Conservation (phyloP, 1,284 basidiomycete genomes). For the Erythrobasidium hasegawianum region DNA sequence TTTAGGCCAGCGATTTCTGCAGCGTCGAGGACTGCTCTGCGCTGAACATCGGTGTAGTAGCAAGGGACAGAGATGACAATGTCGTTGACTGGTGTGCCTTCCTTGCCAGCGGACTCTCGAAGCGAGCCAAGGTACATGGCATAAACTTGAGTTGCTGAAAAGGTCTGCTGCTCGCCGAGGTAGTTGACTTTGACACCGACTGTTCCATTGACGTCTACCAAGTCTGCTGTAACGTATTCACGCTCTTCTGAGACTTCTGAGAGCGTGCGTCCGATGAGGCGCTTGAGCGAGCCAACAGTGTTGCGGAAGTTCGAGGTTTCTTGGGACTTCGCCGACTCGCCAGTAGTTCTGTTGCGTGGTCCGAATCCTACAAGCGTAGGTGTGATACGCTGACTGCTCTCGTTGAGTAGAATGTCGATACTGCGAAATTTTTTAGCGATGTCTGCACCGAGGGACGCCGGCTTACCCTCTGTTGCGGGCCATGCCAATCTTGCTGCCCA, state of each 20-base stretch:
- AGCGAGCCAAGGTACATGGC: conserved; percentile 83
- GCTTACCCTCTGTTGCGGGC: conserved; percentile 44
- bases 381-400: conserved; percentile 88
- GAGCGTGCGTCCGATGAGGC: conserved; percentile 54
- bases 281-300: conserved; percentile 84
- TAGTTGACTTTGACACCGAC: conserved; percentile 83
- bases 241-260: conserved; percentile 58
- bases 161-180: conserved; percentile 69
- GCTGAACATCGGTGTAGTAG: conserved; percentile 89
- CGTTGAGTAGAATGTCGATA: conserved; percentile 59
- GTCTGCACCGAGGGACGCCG: background rate
- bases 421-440: conserved; percentile 3
- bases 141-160: conserved; percentile 80
- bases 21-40: conserved; percentile 80
- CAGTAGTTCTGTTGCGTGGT: conserved; percentile 77
- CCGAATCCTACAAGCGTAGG: conserved; percentile 94
- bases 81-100: conserved; percentile 79
- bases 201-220: conserved; percentile 74
- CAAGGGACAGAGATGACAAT: conserved; percentile 89
- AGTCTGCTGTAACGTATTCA: conserved; percentile 77
- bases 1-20: conserved; percentile 82
- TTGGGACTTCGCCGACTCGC: conserved; percentile 89
- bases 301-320: conserved; percentile 98
- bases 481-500: conserved; percentile 45
- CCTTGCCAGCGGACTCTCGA: conserved; percentile 72